These are phyloP conservation scores for Colletotrichum sp. DNA, from an alignment of 2,329 filamentous ascomycete species.

Conservation along the genomic window DNA sequence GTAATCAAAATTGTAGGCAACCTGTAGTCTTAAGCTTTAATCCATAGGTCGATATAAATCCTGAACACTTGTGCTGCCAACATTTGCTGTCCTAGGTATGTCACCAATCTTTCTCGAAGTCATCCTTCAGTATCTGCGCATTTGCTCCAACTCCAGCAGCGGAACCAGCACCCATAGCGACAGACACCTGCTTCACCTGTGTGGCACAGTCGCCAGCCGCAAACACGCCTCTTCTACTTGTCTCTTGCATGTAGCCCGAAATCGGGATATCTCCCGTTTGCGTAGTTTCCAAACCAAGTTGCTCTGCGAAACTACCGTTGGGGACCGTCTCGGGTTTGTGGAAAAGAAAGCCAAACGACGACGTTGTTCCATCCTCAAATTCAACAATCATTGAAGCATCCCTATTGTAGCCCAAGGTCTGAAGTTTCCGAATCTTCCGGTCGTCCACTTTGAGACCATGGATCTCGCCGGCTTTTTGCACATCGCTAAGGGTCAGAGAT, in stretches of 20 bases:
- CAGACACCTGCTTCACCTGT: background rate
- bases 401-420: too few species aligned
- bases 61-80: accelerated
- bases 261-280: background rate
- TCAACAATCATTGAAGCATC: background rate
- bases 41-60: accelerated
- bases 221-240: background rate
- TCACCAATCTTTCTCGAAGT: background rate
- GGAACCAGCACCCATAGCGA: background rate
- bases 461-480: background rate
- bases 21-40: accelerated
- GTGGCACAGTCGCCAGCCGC: background rate
- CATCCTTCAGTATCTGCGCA: background rate
- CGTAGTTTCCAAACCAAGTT: background rate
- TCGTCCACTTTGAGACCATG: background rate
- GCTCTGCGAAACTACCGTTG: background rate
- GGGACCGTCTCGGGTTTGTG: background rate
- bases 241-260: background rate
- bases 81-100: accelerated
- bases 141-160: background rate
- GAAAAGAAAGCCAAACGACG: background rate
- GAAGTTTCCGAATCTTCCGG: background rate
- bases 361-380: background rate
- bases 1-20: background rate
- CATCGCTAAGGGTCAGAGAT: background rate